Conservation (phyloP, 108 stramenopile species). For the Nitzschia sp. region DNA sequence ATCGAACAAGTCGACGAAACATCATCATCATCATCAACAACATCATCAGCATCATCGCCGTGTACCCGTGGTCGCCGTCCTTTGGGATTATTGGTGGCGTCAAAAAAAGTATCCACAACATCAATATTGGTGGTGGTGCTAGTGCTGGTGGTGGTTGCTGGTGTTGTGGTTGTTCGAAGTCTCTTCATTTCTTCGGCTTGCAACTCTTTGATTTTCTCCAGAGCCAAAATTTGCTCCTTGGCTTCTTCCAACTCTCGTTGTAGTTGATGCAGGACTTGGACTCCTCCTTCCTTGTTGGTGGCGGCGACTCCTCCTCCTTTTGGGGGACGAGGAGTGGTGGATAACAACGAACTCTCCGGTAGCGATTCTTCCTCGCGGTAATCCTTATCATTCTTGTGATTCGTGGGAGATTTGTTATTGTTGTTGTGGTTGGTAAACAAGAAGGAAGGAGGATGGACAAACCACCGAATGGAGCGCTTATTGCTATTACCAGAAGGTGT, state of each 20-base stretch:
- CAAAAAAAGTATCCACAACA: no score
- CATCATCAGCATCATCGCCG: no score
- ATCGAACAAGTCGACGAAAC: background rate
- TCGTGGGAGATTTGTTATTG: background rate
- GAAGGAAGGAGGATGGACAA: conserved; percentile 3
- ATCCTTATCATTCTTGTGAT: background rate
- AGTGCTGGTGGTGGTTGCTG: background rate
- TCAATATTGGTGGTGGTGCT: no score
- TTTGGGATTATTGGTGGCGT: no score
- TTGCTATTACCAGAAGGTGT: background rate
- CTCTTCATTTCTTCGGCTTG: conserved; percentile 2
- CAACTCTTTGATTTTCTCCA: conserved; percentile 1
- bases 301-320: background rate
- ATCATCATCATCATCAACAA: background rate
- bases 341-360: no score
- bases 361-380: background rate
- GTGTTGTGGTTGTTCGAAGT: no score
- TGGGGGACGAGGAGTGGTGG: background rate
- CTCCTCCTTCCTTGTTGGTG: background rate
- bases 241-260: conserved; percentile 13
- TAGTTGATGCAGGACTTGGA: background rate
- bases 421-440: background rate
- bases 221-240: background rate
- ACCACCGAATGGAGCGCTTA: conserved; percentile 3
- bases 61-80: no score